Evolutionary conservation across 2,329 filamentous ascomycete genomes (phyloP), one percentile per base, ranked within the genome.

Genomic region (Chaetoscypha palmicola): DNA sequence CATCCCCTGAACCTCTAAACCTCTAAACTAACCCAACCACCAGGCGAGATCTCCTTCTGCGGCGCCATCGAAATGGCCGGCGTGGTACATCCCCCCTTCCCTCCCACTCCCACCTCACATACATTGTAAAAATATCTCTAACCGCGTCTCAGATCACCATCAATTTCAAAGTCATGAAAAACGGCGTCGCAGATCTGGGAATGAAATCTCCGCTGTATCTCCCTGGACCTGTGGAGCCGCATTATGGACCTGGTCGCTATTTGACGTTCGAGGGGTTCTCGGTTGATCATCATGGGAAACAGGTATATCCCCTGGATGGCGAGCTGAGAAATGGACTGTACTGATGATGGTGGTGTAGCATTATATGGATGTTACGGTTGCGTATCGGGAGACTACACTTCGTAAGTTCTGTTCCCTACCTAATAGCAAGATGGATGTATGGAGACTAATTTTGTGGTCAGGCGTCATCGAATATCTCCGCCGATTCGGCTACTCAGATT

Each of bases 11-110:
- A n/a, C n/a, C n/a, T n/a, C n/a, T n/a, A n/a, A n/a, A n/a, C n/a
- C n/a, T n/a, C n/a, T n/a, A n/a, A n/a, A n/a, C n/a, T n/a, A n/a
- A n/a, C n/a, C n/a, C n/a, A n/a, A n/a, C n/a, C n/a, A n/a, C 10
- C 17, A 45, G 42, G 89, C 5, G 89, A 95, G 62, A 94, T 95
- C 47, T 87, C 81, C 2, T 96, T 89, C 61, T 89, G 84, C 52
- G 84, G 84, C 16, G 90, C 89, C 4, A 96, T 95, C 57, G 90
- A 96, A 64, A 96, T 96, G 86, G 87, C 89, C 0, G 89, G 89
- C 3, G 71, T 87, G 33, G 45, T 47, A 47, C 3, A 41, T 14
- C 9, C 23, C 8, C n/a, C 37, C 24, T 22, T 31, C 33, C 5
- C 7, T n/a, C 16, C 20, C 23, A 28, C 14, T 26, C 17, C 11